Evolutionary conservation across 768 basidiomycete genomes (phyloP).

Genomic region (Calocybe indica): DNA sequence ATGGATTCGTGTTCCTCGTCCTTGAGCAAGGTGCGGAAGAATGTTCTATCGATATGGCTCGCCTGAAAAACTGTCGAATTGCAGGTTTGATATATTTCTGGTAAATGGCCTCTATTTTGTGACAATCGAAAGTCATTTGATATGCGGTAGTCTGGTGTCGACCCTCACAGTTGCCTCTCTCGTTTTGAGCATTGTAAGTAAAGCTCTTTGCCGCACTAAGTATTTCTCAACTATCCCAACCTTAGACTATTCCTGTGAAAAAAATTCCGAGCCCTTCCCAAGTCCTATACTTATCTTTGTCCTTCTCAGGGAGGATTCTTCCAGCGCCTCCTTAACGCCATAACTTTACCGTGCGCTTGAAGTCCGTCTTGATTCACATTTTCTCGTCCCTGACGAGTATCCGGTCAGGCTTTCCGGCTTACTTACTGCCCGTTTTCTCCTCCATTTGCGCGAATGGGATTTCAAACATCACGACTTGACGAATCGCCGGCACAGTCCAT

Average conservation of each 20-base stretch:
- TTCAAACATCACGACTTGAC: constrained; percentile 1
- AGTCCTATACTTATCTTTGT: background rate
- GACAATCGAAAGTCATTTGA: background rate
- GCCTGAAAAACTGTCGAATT: background rate
- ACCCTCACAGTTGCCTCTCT: constrained; percentile 18
- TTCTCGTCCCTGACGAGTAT: background rate
- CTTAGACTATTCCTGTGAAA: constrained; percentile 15
- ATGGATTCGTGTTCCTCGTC: constrained; percentile 15
- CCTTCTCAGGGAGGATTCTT: constrained; percentile 17
- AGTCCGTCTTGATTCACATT: background rate
- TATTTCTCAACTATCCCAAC: background rate
- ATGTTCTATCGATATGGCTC: background rate
- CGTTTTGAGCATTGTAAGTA: constrained; percentile 18
- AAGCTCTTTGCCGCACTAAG: background rate
- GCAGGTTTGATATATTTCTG: constrained; percentile 22
- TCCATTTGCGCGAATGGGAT: constrained; percentile 11
- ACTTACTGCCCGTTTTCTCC: constrained; percentile 12
- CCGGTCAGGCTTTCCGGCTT: constrained; percentile 8
- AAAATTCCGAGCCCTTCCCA: background rate
- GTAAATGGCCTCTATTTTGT: constrained; percentile 3
- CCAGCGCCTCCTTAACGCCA: constrained; percentile 20
- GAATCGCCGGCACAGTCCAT: no score
- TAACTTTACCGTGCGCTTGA: constrained; percentile 16
- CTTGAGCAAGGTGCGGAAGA: constrained; percentile 20
- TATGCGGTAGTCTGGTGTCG: constrained; percentile 12